Evolutionary conservation across 2,329 filamentous ascomycete species (phyloP).

Genomic region (Aspergillus novoparasiticus): DNA sequence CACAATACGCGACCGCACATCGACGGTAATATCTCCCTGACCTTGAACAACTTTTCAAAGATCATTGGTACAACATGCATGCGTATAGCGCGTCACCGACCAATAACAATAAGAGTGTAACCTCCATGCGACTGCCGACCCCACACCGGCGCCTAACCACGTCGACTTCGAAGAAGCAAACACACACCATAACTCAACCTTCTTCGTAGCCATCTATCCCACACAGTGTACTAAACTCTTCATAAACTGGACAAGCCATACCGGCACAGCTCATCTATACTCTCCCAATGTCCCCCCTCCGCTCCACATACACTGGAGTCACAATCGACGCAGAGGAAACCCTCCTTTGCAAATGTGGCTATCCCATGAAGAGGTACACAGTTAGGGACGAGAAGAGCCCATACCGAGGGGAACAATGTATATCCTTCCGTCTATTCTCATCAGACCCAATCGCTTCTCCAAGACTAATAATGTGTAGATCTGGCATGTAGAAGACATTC

Average conservation of each 20-base stretch:
- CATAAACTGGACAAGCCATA: not conserved
- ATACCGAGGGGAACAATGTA: not conserved
- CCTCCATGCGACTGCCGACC: not conserved
- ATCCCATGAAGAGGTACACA: not conserved
- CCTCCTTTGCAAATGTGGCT: not conserved
- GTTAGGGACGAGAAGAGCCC: not conserved
- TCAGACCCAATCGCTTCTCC: not conserved
- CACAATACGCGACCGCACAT: too few relatives aligned
- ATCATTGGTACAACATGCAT: not conserved
- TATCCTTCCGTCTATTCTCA: not conserved
- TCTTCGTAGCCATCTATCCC: not conserved
- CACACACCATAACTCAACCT: not conserved
- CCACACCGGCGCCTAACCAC: not conserved
- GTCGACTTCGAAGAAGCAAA: not conserved
- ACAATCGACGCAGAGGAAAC: not conserved
- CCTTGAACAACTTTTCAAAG: conserved; percentile 28
- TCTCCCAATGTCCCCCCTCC: not conserved
- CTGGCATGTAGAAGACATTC: not conserved
- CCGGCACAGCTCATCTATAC: not conserved
- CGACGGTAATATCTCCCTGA: conserved; percentile 1
- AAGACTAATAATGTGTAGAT: not conserved
- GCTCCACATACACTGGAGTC: not conserved
- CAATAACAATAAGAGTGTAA: not conserved
- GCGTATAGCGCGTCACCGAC: not conserved
- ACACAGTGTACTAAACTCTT: fast-evolving